Evolutionary conservation across 2,329 filamentous ascomycete genomes (phyloP).

Genomic region (Amauroascus verrucosus): DNA sequence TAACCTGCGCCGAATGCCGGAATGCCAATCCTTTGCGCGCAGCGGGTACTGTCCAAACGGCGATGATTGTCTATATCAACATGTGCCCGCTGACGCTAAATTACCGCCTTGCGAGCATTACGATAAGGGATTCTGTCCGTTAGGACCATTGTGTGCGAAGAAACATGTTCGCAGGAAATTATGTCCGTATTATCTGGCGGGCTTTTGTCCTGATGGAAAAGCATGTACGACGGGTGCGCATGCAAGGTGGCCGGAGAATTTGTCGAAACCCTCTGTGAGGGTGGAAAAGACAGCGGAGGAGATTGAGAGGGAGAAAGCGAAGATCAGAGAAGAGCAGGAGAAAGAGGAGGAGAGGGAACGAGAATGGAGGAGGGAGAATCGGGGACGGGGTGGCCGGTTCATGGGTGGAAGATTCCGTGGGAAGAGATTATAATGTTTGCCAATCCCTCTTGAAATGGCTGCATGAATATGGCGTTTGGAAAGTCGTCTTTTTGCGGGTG

Average conservation of each 20-base stretch:
- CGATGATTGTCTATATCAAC: slow-evolving; percentile 89
- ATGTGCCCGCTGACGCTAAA: slow-evolving; percentile 73
- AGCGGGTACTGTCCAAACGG: slow-evolving; percentile 94
- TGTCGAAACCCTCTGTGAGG: slow-evolving; percentile 48
- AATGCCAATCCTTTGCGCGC: slow-evolving; percentile 91
- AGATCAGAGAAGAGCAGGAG: slow-evolving; percentile 52
- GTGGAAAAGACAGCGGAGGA: slow-evolving; percentile 66
- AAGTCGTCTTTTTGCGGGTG: neutral
- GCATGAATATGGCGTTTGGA: slow-evolving; percentile 6
- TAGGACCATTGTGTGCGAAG: slow-evolving; percentile 78
- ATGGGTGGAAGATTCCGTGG: slow-evolving; percentile 36
- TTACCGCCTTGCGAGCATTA: slow-evolving; percentile 80
- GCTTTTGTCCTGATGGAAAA: slow-evolving; percentile 81
- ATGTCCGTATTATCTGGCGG: slow-evolving; percentile 78
- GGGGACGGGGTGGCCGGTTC: slow-evolving; percentile 38
- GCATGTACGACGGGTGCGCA: slow-evolving; percentile 72
- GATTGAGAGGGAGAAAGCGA: slow-evolving; percentile 47
- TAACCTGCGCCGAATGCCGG: slow-evolving; percentile 94
- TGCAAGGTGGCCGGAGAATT: slow-evolving; percentile 62
- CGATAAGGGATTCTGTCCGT: slow-evolving; percentile 85
- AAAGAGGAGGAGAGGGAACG: slow-evolving; percentile 45
- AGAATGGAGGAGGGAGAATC: slow-evolving; percentile 44
- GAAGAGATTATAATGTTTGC: slow-evolving; percentile 31
- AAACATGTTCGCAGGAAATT: slow-evolving; percentile 74
- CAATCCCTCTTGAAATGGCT: neutral